Base-by-base conservation (phyloP, 805 yeast species). In the Wickerhamiella lipophila region DNA sequence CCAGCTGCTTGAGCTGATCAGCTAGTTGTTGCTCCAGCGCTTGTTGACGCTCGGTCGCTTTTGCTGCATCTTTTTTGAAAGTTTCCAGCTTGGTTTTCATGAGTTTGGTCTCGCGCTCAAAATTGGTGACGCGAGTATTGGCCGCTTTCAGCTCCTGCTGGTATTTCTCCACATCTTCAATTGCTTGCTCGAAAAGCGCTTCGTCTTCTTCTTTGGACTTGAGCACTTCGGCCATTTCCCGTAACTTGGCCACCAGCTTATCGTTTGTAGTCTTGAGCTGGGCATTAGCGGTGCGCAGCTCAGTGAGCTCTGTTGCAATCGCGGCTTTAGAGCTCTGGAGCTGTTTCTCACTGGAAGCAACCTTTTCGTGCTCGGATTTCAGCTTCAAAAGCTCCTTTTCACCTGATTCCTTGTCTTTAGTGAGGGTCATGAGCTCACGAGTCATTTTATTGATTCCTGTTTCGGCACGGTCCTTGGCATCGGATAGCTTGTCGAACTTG, bases 381-480 rank as follows among this genome's bases (percentile, higher is more conserved):
- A 52, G 34, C 39, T 48, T 51, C 11, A 30, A 39, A 16, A 45
- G 25, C 21, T 55, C 55, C 16, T 50, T 50, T 23, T 56, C 54
- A 1, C 42, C 60, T 2, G 61, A 56, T 1, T 74, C 77, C 50
- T 79, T 79, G 29, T 77, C 77, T 49, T 75, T 76, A 0, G 78
- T 72, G 39, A 86, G 67, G 43, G 74, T 74, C 62, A 85, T 75
- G 26, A 88, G 67, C 54, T 88, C 97, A 35, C 89, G 69, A 49
- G 81, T 82, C 95, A 88, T 83, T 56, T 86, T 87, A 60, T 87
- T 87, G 46, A 88, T 80, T 3, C 95, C 96, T 51, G 77, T 80
- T 58, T 88, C 96, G 1, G 89, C 83, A 54, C 75, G 79, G 22
- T 70, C 70, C 56, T 77, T 81, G 11, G 72, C 74, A 7, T 61